Conservation (phyloP, 2,329 filamentous ascomycete species). For the Xylaria sp. region DNA sequence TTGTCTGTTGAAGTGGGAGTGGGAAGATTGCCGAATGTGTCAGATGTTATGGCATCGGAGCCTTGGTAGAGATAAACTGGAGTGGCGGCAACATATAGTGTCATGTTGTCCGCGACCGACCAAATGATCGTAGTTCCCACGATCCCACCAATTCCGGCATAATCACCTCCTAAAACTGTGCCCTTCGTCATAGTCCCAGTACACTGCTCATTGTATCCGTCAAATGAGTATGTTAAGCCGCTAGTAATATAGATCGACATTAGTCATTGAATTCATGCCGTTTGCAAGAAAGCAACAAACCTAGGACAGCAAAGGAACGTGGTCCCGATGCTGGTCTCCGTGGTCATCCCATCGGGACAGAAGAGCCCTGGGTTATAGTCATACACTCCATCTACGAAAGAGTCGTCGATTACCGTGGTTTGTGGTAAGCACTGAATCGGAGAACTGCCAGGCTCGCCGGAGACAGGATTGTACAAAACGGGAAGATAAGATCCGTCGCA, state of each 20-base stretch:
- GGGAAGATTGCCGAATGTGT: background rate
- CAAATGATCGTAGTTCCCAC: background rate
- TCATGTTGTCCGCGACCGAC: constrained; percentile 1
- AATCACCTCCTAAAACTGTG: background rate
- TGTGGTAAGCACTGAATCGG: constrained; percentile 22
- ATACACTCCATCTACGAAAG: constrained; percentile 14
- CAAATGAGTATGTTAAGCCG: constrained; percentile 18
- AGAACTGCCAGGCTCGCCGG: no score
- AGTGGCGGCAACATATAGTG: background rate
- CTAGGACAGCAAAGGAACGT: constrained; percentile 25
- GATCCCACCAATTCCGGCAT: background rate
- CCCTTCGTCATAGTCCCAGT: constrained; percentile 14
- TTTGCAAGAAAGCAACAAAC: constrained; percentile 14
- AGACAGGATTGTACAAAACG: background rate
- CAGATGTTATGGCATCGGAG: background rate
- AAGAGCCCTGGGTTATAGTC: constrained; percentile 21
- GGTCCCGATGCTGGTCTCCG: constrained; percentile 5
- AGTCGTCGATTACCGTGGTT: background rate
- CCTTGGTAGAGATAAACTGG: constrained; percentile 9
- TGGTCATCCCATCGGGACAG: constrained; percentile 30
- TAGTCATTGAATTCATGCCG: background rate
- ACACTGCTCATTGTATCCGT: background rate
- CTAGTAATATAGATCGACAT: constrained; percentile 15
- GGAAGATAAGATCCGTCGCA: constrained; percentile 17
- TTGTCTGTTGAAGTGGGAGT: background rate